Evolutionary conservation across 139 green algal species (phyloP).

Genomic region (Auxenochlorella pyrenoidosa): DNA sequence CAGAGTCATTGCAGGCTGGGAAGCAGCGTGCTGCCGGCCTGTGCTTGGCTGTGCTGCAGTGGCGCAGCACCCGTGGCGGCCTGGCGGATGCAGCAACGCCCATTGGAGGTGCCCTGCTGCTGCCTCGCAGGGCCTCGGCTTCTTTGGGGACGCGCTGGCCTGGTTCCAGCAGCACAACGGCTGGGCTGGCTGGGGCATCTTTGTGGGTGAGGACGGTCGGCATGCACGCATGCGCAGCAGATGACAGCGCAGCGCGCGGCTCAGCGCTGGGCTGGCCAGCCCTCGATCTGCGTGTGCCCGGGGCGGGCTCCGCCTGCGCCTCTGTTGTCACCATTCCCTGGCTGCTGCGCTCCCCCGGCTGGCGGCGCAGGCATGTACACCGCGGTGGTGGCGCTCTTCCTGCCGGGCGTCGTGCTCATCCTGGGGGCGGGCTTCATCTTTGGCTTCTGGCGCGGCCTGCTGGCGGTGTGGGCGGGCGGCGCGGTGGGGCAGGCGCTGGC

Average conservation of each 20-base stretch:
- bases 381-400: conserved; percentile 55
- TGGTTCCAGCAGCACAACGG: conserved; percentile 68
- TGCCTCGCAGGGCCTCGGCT: conserved; percentile 53
- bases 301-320: too few species aligned
- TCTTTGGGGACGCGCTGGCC: conserved; percentile 55
- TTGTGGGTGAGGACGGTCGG: conserved; percentile 43
- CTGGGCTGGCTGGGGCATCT: conserved; percentile 64
- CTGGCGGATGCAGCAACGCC: too few species aligned
- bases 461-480: conserved; percentile 69
- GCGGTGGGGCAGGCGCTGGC: conserved; percentile 58
- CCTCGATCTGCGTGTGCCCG: too few species aligned
- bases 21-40: too few species aligned
- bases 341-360: too few species aligned
- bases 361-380: conserved; percentile 61
- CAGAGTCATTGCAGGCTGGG: neutral
- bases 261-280: too few species aligned
- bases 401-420: conserved; percentile 64
- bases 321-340: too few species aligned
- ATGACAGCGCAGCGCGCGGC: neutral
- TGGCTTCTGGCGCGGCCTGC: conserved; percentile 59
- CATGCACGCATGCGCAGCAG: neutral
- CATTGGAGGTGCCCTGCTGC: neutral
- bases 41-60: neutral
- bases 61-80: neutral
- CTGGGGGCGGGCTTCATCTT: conserved; percentile 69